A percentile compares a stretch with the other conserved stretches of the same genome.
phyloP scores from a whole-genome alignment of 441 rosid species.

The Isatis lusitanica region DNA sequence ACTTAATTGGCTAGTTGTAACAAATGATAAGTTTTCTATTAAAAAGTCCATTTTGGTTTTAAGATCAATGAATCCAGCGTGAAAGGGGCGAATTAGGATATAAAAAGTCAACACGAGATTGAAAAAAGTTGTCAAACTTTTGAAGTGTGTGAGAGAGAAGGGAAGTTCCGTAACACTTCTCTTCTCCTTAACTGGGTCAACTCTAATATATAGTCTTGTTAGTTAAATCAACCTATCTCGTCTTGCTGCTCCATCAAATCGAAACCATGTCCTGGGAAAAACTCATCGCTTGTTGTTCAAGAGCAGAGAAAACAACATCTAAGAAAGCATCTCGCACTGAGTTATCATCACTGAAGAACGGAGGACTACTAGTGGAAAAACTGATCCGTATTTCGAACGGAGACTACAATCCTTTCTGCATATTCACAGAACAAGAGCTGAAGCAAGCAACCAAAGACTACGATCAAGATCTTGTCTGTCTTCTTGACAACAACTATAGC shows the following conservation, averaged over 20 bases:
- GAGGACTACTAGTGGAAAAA: conserved; percentile 7
- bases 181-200: neutral
- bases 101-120: neutral
- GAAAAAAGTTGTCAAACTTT: neutral
- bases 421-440: neutral
- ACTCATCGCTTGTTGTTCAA: neutral
- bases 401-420: neutral
- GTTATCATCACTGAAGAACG: conserved; percentile 8
- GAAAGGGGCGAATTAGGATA: neutral
- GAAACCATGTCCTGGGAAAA: conserved; percentile 10
- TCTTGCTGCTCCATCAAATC: neutral
- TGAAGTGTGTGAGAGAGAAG: neutral
- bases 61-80: too few relatives aligned
- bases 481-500: conserved; percentile 5
- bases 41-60: too few relatives aligned
- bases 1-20: too few relatives aligned
- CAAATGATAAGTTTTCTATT: too few relatives aligned
- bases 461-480: conserved; percentile 1
- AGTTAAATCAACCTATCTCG: neutral
- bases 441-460: conserved; percentile 14
- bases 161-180: neutral
- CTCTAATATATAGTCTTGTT: neutral
- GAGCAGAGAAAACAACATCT: neutral
- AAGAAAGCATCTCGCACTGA: neutral
- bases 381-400: conserved; percentile 7